Evolutionary conservation across 2,329 filamentous ascomycete genomes (phyloP), one percentile per base, ranked within the genome.

Genomic region (Davidsoniella virescens): DNA sequence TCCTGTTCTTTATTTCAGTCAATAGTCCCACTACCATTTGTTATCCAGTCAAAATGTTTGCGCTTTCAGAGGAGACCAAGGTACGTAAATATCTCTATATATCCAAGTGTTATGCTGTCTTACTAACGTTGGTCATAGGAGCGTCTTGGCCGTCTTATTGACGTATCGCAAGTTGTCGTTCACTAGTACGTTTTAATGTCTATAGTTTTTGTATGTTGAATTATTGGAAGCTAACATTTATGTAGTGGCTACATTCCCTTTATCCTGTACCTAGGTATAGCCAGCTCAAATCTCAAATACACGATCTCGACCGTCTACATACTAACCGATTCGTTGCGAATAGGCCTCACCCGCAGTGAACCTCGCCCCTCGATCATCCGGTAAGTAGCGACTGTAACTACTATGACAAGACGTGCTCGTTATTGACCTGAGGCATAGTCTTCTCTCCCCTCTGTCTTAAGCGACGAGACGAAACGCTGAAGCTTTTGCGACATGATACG

Each of bases 21-120:
- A 33, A 10, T 12, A 23, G 2, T 23, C 5, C 20, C 20, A 1
- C 9, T 20, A 29, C 47, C 26, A 39, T n/a, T 44, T 14, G 12
- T 3, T 9, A 14, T 17, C 29, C 44, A 43, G 43, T 20, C 37
- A 52, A 42, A 48, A 78, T 78, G 74, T 73, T 78, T 56, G 63
- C 71, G 61, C 81, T 96, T 58, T 96, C 92, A 47, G 92, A 98
- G 70, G 92, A 98, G 72, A 87, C 88, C 63, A 96, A 96, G 83
- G 90, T 94, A 64, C 57, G 64, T 14, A 6, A 33, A 23, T 5
- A 16, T n/a, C 26, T 26, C 40, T 14, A 38, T 47, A 23, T n/a
- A 26, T n/a, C 12, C 14, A 12, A 18, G 9, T 12, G 4, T 18
- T 29, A 16, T 4, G 33, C 18, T n/a, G 18, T 12, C 18, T 48